These are phyloP conservation scores for Paraconiothyrium brasiliense DNA, from an alignment of 2,329 filamentous ascomycete species.

Conservation along the genomic window DNA sequence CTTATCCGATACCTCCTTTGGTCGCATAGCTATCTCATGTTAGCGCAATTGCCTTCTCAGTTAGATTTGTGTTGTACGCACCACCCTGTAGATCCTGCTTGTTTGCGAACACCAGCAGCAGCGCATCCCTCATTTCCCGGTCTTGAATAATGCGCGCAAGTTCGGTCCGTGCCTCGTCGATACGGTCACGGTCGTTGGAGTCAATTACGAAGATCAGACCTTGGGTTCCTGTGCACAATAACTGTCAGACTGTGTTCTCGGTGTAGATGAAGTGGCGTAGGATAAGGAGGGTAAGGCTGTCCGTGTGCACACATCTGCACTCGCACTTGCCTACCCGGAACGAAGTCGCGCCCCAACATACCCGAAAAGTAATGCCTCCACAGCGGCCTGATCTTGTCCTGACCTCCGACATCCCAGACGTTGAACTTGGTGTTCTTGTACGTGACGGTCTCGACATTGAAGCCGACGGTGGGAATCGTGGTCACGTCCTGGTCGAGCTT, in stretches of 20 bases:
- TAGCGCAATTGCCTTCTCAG: slow-evolving; percentile 17
- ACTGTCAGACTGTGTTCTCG: slow-evolving; percentile 18
- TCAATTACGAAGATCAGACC: slow-evolving; percentile 99
- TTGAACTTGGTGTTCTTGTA: slow-evolving; percentile 99
- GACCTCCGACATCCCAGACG: slow-evolving; percentile 99
- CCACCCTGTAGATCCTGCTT: slow-evolving; percentile 94
- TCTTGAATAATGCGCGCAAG: slow-evolving; percentile 99
- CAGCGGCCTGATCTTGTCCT: slow-evolving; percentile 99
- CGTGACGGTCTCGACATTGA: slow-evolving; percentile 99
- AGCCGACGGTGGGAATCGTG: slow-evolving; percentile 98
- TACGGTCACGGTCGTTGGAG: slow-evolving; percentile 97
- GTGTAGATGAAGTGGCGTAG: background rate
- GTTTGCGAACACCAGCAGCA: slow-evolving; percentile 98
- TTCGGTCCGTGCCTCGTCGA: slow-evolving; percentile 96
- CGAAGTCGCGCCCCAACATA: slow-evolving; percentile 54
- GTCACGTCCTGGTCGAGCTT: slow-evolving; percentile 99
- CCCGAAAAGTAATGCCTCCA: slow-evolving; percentile 99
- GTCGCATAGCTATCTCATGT: slow-evolving; percentile 55
- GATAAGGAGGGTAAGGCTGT: slow-evolving; percentile 16
- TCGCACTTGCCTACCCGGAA: slow-evolving; percentile 45
- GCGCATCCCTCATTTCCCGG: slow-evolving; percentile 96
- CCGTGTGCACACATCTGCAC: slow-evolving; percentile 25
- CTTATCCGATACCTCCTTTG: slow-evolving; percentile 60
- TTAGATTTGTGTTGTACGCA: slow-evolving; percentile 61
- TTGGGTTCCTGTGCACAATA: slow-evolving; percentile 74